Conservation (phyloP, 108 stramenopile species). For the Licmophora abbreviata region DNA sequence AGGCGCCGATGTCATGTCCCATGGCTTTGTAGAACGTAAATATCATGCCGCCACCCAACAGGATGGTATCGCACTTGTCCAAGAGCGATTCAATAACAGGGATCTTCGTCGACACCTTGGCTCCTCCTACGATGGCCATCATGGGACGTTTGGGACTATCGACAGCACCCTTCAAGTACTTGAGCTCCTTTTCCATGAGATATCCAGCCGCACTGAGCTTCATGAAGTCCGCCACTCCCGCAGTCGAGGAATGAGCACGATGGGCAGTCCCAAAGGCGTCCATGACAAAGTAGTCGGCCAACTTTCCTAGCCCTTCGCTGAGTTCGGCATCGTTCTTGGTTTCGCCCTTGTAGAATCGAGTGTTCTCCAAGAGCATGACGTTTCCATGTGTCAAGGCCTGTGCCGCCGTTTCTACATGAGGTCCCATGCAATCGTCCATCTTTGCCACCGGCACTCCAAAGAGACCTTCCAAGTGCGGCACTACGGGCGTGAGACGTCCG, state of each 20-base stretch:
- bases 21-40: slow-evolving; percentile 98
- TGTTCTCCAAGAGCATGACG: slow-evolving; percentile 92
- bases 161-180: slow-evolving; percentile 97
- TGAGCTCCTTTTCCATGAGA: slow-evolving; percentile 91
- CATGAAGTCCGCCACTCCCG: slow-evolving; percentile 81
- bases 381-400: slow-evolving; percentile 58
- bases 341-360: slow-evolving; percentile 91
- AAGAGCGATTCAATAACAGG: slow-evolving; percentile 95
- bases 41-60: slow-evolving; percentile 98
- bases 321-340: slow-evolving; percentile 82
- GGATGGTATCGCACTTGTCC: slow-evolving; percentile 91
- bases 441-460: slow-evolving; percentile 62
- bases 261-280: slow-evolving; percentile 99
- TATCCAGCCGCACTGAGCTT: slow-evolving; percentile 78
- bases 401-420: slow-evolving; percentile 83
- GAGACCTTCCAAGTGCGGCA: slow-evolving; percentile 51
- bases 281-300: slow-evolving; percentile 94
- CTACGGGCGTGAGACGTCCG: slow-evolving; percentile 76
- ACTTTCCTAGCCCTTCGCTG: slow-evolving; percentile 70
- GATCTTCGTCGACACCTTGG: slow-evolving; percentile 98
- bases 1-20: slow-evolving; percentile 84
- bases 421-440: slow-evolving; percentile 83
- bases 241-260: slow-evolving; percentile 96
- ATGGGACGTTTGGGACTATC: slow-evolving; percentile 91
- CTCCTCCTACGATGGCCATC: slow-evolving; percentile 97